Percentiles rank a stretch among this genome's conserved stretches.
Evolutionary conservation across 2,329 filamentous ascomycete genomes (phyloP).

Genomic region (Acrodontium crateriforme): DNA sequence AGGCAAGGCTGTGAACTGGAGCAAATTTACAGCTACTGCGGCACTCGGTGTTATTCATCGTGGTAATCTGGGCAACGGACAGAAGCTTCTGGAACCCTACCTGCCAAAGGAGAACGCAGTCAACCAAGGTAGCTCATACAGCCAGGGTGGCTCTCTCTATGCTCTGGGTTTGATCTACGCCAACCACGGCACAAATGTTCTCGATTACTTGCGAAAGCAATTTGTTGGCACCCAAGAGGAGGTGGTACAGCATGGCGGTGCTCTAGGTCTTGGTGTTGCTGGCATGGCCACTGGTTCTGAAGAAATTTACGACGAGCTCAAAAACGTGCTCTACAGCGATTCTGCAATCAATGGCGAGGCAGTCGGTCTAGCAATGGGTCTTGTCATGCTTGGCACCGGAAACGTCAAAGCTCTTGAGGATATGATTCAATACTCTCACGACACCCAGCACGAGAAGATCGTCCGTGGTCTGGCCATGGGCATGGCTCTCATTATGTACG

Average conservation of each 20-base stretch:
- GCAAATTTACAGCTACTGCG: slow-evolving; percentile 94
- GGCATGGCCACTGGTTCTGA: slow-evolving; percentile 93
- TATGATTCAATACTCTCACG: slow-evolving; percentile 95
- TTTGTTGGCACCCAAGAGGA: slow-evolving; percentile 71
- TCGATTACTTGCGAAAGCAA: slow-evolving; percentile 63
- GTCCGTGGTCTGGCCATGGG: slow-evolving; percentile 88
- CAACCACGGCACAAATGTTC: slow-evolving; percentile 85
- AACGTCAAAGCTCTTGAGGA: slow-evolving; percentile 86
- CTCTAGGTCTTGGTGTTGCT: slow-evolving; percentile 85
- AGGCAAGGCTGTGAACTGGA: slow-evolving; percentile 98
- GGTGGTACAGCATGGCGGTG: slow-evolving; percentile 92
- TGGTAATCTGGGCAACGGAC: slow-evolving; percentile 83
- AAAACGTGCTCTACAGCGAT: slow-evolving; percentile 77
- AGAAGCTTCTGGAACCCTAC: slow-evolving; percentile 88
- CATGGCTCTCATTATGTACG: slow-evolving; percentile 98
- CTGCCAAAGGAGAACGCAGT: slow-evolving; percentile 66
- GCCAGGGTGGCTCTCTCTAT: slow-evolving; percentile 89
- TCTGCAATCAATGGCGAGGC: slow-evolving; percentile 95
- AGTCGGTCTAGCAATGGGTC: slow-evolving; percentile 86
- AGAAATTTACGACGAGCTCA: slow-evolving; percentile 82
- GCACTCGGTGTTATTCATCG: slow-evolving; percentile 93
- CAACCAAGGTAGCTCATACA: slow-evolving; percentile 70
- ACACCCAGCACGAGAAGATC: slow-evolving; percentile 98
- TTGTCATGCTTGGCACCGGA: slow-evolving; percentile 97
- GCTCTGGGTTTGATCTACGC: slow-evolving; percentile 93